Evolutionary conservation across 2,329 filamentous ascomycete species (phyloP), one percentile per base, ranked within the genome.

Genomic region (Aspergillus japonicus): DNA sequence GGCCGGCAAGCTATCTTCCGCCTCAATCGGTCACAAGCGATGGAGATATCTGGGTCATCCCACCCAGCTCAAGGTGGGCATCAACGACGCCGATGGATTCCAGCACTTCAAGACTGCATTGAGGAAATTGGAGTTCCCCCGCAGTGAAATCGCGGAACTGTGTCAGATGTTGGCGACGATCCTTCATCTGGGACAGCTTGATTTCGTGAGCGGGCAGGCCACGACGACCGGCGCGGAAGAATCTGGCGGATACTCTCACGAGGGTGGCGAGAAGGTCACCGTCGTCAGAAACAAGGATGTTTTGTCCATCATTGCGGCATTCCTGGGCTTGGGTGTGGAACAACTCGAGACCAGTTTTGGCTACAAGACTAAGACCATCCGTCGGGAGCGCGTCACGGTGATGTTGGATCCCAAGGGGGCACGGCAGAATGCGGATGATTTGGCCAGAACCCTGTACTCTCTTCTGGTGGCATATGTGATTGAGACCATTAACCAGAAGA

Each of bases 31-130:
- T n/a, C 86, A 89, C 69, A 96, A 92, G 79, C 84, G 95, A 77
- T 99, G 95, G 95, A 90, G 92, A 73, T 99, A 96, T 72, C 85
- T 99, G 3, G 95, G 95, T 3, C 95, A 99, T 69, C 95, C 94
- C 0, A 97, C 94, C 0, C 95, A 99, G 77, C 84, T 99, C 65
- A 98, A 96, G 75, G 92, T 98, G 29, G 95, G 95, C 59, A 93
- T 99, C 73, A 97, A 99, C 70, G 95, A 99, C 71, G 84, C 89
- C 1, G 93, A 97, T 71, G 95, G 94, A 4, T 99, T 99, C 76
- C 91, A 96, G 72, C 89, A 98, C 56, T 98, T 99, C 83, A 98
- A 98, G 81, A 96, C 91, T 1, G 95, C 95, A 1, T 80, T 99
- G 52, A 86, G 93, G 65, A 97, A 96, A 76, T 84, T 99, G 14